Base-by-base conservation (phyloP, 768 basidiomycete species). In the Dacryopinax primogenitus region DNA sequence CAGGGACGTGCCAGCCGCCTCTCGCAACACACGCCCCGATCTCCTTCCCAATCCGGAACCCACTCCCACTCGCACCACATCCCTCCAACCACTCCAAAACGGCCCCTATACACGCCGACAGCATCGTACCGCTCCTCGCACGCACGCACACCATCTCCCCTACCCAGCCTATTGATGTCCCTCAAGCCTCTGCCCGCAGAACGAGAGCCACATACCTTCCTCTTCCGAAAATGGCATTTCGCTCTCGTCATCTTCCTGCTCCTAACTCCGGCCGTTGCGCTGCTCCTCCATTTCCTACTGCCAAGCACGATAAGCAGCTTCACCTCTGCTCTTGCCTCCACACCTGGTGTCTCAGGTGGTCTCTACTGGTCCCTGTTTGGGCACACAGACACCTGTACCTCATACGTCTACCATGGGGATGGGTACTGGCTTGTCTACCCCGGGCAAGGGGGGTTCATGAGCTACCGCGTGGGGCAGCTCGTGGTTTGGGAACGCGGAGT, bases 281-380 rank as follows among this genome's bases (percentile, higher is more conserved):
- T 41, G 1, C 34, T 67, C 35, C 51, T 68, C 23, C 62, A 66
- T 63, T 12, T 30, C 45, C 68, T 45, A 63, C 33, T 70, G 26
- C 69, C 69, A 9, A 41, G 63, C 7, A 26, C 67, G 1, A 63
- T 68, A 61, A 36, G 58, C 18, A 0, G 67, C 62, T 70, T 70
- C 64, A 44, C 67, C 15, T 45, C 64, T 0, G 18, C 39, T 62
- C 4, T 41, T 63, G 16, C 62, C 66, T 16, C 62, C 66, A 7
- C 39, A 28, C 62, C 63, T 63, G 7, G 66, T 62, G 15, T 45
- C 35, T 9, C 34, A 64, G 34, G 66, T 63, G 26, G 66, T 62
- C 4, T 70, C 21, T 70, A 69, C 61, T 71, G 71, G 71, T 69
- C 68, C 33, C 67, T 71, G 2, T 70, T 71, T 33, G 69, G 70